Conservation (phyloP, 2,329 filamentous ascomycete species). For the Calonectria hongkongensis region DNA sequence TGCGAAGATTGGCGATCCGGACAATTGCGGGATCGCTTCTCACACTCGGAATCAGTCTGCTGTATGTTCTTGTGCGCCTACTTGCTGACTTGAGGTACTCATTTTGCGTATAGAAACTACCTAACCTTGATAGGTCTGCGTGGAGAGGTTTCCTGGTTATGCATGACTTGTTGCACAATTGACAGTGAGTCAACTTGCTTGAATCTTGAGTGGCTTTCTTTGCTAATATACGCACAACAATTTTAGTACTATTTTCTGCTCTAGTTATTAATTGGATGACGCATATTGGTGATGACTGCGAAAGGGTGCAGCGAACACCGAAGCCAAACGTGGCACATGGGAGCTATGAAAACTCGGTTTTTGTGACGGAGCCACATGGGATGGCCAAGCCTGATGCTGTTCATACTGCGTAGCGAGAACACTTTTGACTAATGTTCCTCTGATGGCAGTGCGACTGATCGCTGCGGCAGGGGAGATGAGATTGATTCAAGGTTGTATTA, state of each 20-base stretch:
- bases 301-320: neutral
- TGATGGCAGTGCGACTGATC: no score
- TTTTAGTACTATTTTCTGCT: neutral
- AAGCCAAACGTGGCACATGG: neutral
- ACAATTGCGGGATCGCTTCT: constrained; percentile 11
- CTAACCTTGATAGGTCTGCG: constrained; percentile 2
- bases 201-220: neutral
- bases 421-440: no score
- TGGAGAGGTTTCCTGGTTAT: neutral
- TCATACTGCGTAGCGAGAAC: no score
- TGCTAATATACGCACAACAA: neutral
- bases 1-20: neutral
- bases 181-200: neutral
- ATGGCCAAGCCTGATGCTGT: no score
- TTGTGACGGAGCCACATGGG: neutral
- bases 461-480: no score
- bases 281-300: neutral
- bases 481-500: no score
- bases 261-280: constrained; percentile 14
- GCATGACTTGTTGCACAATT: constrained; percentile 15
- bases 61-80: neutral
- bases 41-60: neutral
- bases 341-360: neutral
- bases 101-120: neutral
- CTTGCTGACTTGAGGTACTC: neutral